Conservation (phyloP, 768 basidiomycete species). For the Galerina marginata region DNA sequence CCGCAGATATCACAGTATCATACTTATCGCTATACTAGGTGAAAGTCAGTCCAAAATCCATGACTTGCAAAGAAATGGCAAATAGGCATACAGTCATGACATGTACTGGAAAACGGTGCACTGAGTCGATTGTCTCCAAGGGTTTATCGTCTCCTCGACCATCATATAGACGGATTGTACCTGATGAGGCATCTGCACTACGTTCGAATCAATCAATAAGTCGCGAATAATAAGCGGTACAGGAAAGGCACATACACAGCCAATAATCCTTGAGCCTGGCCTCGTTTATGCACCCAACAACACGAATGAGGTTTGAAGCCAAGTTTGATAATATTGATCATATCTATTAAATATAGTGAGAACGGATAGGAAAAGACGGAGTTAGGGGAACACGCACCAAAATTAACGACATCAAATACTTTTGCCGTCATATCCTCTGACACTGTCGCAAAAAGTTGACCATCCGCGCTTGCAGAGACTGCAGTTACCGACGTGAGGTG, state of each 20-base stretch:
- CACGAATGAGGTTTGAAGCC: slow-evolving; percentile 86
- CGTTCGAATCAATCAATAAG: slow-evolving; percentile 25
- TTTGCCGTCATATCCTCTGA: slow-evolving; percentile 92
- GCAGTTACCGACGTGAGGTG: slow-evolving; percentile 80
- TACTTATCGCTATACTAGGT: slow-evolving; percentile 87
- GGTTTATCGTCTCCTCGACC: slow-evolving; percentile 85
- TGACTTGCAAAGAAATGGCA: neutral
- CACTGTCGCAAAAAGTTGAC: slow-evolving; percentile 89
- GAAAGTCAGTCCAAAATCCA: slow-evolving; percentile 6
- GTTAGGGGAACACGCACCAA: slow-evolving; percentile 65
- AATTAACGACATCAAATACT: slow-evolving; percentile 97
- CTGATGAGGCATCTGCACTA: slow-evolving; percentile 80
- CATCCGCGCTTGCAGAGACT: slow-evolving; percentile 89
- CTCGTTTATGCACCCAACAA: slow-evolving; percentile 93
- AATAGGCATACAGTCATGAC: slow-evolving; percentile 75
- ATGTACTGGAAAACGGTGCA: slow-evolving; percentile 91
- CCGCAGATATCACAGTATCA: slow-evolving; percentile 92
- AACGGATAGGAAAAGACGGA: neutral
- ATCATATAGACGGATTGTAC: slow-evolving; percentile 88
- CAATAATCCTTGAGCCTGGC: slow-evolving; percentile 85
- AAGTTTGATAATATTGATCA: slow-evolving; percentile 98
- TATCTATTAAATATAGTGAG: slow-evolving; percentile 58
- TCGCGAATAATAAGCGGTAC: neutral
- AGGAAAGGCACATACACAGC: slow-evolving; percentile 69
- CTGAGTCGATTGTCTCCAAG: slow-evolving; percentile 71